Percentiles rank a stretch among this genome's conserved stretches.
Evolutionary conservation across 2,329 filamentous ascomycete genomes (phyloP).

Genomic region (Lachnellula occidentalis): DNA sequence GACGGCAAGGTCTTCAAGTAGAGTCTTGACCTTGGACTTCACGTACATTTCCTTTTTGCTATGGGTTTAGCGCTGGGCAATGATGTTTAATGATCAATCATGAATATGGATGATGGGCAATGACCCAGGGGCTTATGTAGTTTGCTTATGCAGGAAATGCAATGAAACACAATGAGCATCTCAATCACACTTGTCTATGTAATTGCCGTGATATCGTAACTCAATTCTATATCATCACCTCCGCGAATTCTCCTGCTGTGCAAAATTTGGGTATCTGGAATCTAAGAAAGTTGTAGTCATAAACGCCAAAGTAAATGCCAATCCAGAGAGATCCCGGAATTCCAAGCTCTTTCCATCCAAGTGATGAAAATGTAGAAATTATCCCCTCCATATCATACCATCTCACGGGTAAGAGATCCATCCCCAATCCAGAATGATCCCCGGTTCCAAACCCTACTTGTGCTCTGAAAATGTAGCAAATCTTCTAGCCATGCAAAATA

Average conservation of each 20-base stretch:
- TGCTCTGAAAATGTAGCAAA: not conserved
- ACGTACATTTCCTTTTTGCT: slow-evolving; percentile 8
- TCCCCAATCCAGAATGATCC: not conserved
- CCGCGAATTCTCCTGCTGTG: not conserved
- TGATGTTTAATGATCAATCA: slow-evolving; percentile 21
- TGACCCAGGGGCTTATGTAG: slow-evolving; percentile 7
- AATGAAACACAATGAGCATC: slow-evolving; percentile 8
- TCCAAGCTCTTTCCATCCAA: no score
- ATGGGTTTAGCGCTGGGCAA: slow-evolving; percentile 19
- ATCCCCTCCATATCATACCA: not conserved
- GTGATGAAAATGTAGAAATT: no score
- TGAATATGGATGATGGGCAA: slow-evolving; percentile 5
- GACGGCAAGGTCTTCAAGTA: slow-evolving; percentile 99
- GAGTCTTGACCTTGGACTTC: slow-evolving; percentile 31
- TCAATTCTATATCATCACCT: not conserved
- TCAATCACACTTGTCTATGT: not conserved
- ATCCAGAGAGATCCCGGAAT: not conserved
- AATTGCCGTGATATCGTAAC: not conserved
- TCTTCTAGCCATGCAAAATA: not conserved
- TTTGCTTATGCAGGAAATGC: slow-evolving; percentile 1
- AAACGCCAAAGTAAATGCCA: slow-evolving; percentile 1
- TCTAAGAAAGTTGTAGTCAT: not conserved
- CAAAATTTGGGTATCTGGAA: slow-evolving; percentile 4
- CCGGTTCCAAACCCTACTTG: no score
- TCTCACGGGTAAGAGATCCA: not conserved